phyloP scores from a whole-genome alignment of 192 early-diverging fungal genomes.

The Backusella westeae region DNA sequence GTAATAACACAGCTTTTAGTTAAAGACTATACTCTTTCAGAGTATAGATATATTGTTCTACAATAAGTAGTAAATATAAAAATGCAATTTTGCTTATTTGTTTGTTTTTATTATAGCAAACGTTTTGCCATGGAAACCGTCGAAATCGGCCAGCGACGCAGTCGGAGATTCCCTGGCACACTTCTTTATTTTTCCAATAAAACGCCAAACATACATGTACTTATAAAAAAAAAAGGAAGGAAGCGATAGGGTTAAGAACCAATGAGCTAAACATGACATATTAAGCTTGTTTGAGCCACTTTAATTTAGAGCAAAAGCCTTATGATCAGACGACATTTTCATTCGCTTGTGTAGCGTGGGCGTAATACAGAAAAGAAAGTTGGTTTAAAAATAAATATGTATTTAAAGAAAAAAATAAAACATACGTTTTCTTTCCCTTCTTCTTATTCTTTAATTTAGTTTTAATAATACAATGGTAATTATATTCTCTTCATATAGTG shows the following conservation, averaged over 20 bases:
- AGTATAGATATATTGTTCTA: not conserved
- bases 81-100: not conserved
- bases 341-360: not conserved
- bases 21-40: too few species aligned
- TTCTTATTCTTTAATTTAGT: conserved; percentile 3
- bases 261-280: not conserved
- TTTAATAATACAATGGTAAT: not conserved
- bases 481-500: not conserved
- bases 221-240: not conserved
- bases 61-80: not conserved
- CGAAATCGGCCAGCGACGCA: not conserved
- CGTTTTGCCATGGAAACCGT: not conserved
- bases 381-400: conserved; percentile 5
- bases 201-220: not conserved
- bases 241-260: not conserved
- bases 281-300: not conserved
- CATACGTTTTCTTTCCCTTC: not conserved
- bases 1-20: too few species aligned
- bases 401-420: not conserved
- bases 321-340: not conserved
- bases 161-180: not conserved
- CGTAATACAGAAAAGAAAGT: not conserved
- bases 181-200: not conserved
- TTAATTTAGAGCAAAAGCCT: not conserved
- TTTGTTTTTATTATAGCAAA: not conserved